phyloP scores from a whole-genome alignment of 2,329 filamentous ascomycete genomes.

The Emergomyces pasteurianus region DNA sequence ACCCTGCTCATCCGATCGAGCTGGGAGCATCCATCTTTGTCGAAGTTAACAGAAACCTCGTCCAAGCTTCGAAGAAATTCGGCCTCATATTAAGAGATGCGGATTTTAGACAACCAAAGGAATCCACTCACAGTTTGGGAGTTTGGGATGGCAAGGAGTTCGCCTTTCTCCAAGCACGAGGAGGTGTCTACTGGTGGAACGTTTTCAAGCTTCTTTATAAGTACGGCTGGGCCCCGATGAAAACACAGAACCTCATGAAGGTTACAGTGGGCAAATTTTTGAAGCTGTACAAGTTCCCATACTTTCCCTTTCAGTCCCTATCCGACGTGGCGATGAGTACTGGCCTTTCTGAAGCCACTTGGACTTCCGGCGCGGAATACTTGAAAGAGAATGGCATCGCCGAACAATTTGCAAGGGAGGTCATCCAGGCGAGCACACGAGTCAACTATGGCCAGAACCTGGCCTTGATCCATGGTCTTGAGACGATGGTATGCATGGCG shows the following conservation, averaged over 20 bases:
- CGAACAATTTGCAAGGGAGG: conserved; percentile 57
- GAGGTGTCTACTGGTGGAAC: conserved; percentile 63
- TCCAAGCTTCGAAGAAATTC: conserved; percentile 59
- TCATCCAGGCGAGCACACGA: conserved; percentile 80
- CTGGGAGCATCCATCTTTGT: conserved; percentile 91
- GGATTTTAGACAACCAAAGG: conserved; percentile 36
- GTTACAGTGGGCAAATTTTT: conserved; percentile 60
- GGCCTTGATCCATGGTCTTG: conserved; percentile 72
- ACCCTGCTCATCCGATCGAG: conserved; percentile 60
- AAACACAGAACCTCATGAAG: conserved; percentile 61
- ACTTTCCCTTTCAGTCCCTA: conserved; percentile 75
- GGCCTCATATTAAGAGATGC: conserved; percentile 48
- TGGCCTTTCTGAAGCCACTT: conserved; percentile 54
- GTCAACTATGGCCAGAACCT: conserved; percentile 94
- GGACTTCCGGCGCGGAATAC: conserved; percentile 61
- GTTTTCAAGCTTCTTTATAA: conserved; percentile 68
- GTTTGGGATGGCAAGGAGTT: conserved; percentile 77
- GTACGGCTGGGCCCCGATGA: conserved; percentile 69
- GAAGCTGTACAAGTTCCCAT: conserved; percentile 64
- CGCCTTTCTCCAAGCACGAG: conserved; percentile 52
- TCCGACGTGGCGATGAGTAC: conserved; percentile 56
- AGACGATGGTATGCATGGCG: conserved; percentile 86
- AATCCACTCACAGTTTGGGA: conserved; percentile 46
- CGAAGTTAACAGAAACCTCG: conserved; percentile 67
- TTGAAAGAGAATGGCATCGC: conserved; percentile 57